Base-by-base conservation (phyloP, 2,329 filamentous ascomycete species). In the Phyllosticta citrichinensis region DNA sequence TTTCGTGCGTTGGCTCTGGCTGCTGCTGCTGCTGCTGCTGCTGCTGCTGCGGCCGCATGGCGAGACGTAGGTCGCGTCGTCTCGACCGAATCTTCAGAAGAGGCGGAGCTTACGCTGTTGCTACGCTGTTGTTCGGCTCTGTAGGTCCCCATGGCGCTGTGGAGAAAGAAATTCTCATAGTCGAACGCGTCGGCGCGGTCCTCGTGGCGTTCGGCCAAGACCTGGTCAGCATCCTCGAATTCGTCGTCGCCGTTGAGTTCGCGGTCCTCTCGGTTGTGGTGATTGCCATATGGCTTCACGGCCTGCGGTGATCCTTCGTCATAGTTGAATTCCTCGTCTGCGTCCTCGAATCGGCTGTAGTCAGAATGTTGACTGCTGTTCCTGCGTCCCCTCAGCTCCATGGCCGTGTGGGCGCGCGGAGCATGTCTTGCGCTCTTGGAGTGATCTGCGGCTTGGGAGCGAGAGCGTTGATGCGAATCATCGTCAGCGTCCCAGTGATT, bases 171-270 rank as follows among this genome's bases (percentile, higher is more conserved):
- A 70, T 96, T 87, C 72, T 96, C 89, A 64, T 97, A 97, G 72
- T 97, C 93, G 69, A 97, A 97, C 1, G 92, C 92, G 73, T 97
- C 93, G 66, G 92, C 87, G 20, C 93, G 88, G 72, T 97, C 91
- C 75, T 97, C 93, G 68, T 97, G 93, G 0, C 91, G 90, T 59
- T 70, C 73, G 2, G 71, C 66, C 67, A 56, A n/a, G 22, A 27
- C 55, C 22, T 62, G 59, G 4, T 40, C 40, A 22, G 60, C 60
- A n/a, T 62, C 60, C 19, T 62, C 35, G 51, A 57, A 62, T n/a
- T 35, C 17, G 24, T 55, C 54, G 54, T 55, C 22, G n/a, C 40
- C 40, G 40, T 47, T 8, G 14, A 47, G 17, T 47, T 47, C 40
- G 17, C 40, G 40, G 40, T 47, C 40, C 40, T 47, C 40, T 47